A percentile compares a stretch with the other conserved stretches of the same genome.
phyloP scores from a whole-genome alignment of 2,329 filamentous ascomycete genomes.

The Alternaria gansuensis region DNA sequence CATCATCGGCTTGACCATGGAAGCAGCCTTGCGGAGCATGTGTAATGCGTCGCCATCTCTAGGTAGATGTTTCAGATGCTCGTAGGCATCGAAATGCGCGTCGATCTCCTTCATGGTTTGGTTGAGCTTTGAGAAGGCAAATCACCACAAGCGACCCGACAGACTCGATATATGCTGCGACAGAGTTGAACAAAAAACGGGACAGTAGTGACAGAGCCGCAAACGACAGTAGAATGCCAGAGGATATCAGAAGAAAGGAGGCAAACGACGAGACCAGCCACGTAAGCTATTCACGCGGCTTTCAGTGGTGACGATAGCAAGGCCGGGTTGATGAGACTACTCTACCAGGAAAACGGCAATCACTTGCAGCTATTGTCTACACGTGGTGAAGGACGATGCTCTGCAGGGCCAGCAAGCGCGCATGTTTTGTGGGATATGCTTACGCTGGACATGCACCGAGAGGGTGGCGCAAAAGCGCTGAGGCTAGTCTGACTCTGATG shows the following conservation, averaged over 20 bases:
- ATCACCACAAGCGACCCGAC: neutral
- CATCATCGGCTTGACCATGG: constrained; percentile 95
- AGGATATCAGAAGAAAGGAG: constrained; percentile 22
- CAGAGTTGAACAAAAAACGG: constrained; percentile 3
- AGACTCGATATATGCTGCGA: constrained; percentile 3
- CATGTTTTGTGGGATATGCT: constrained; percentile 15
- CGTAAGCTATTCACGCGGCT: constrained; percentile 43
- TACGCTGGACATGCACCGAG: constrained; percentile 9
- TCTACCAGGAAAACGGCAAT: constrained; percentile 4
- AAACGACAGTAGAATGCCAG: constrained; percentile 12
- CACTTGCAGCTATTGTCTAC: constrained; percentile 16
- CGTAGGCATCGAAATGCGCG: constrained; percentile 60
- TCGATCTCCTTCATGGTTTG: constrained; percentile 56
- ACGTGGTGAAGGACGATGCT: constrained; percentile 19
- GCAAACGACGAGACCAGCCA: constrained; percentile 31
- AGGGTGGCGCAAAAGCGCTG: constrained; percentile 26
- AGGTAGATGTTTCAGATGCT: constrained; percentile 59
- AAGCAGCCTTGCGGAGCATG: constrained; percentile 80
- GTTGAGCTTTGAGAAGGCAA: neutral
- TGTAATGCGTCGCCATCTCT: constrained; percentile 59
- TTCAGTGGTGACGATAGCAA: constrained; percentile 22
- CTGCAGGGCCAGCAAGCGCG: constrained; percentile 30
- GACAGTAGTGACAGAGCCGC: constrained; percentile 15
- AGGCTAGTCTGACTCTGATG: neutral
- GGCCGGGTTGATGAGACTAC: constrained; percentile 15